phyloP scores from a whole-genome alignment of 768 basidiomycete species.

The Boletus rubescentipes region DNA sequence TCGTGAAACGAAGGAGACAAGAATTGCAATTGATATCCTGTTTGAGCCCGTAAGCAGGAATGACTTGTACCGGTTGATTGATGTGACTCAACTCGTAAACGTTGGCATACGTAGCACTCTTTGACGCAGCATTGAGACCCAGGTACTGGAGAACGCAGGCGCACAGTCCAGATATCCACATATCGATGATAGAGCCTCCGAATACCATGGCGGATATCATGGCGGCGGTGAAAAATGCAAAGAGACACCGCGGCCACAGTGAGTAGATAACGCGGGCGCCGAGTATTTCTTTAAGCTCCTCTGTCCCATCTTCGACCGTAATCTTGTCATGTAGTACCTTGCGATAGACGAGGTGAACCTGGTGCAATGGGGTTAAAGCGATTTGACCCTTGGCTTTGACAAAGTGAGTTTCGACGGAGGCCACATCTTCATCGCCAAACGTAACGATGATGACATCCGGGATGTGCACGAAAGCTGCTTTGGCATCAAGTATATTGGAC shows the following conservation, averaged over 20 bases:
- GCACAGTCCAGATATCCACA: constrained; percentile 74
- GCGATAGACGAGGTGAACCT: constrained; percentile 82
- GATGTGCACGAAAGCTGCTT: constrained; percentile 83
- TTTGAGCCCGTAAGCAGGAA: not conserved
- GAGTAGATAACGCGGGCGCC: constrained; percentile 67
- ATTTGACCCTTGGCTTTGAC: constrained; percentile 79
- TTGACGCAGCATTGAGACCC: constrained; percentile 78
- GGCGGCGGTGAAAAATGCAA: constrained; percentile 76
- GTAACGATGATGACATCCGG: constrained; percentile 79
- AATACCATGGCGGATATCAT: constrained; percentile 84
- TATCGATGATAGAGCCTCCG: constrained; percentile 78
- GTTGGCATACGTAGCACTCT: constrained; percentile 90
- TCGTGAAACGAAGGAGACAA: constrained; percentile 81
- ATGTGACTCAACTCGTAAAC: constrained; percentile 86
- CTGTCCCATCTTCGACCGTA: constrained; percentile 67
- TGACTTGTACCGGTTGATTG: not conserved
- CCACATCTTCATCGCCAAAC: constrained; percentile 71
- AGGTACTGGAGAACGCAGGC: constrained; percentile 74
- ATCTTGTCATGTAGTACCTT: constrained; percentile 84
- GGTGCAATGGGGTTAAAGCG: constrained; percentile 78
- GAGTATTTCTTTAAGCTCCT: constrained; percentile 63
- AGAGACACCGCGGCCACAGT: constrained; percentile 60
- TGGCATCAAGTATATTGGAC: constrained; percentile 72
- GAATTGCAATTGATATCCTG: constrained; percentile 81
- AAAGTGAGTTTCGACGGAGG: constrained; percentile 80